These are phyloP conservation scores for Castanea crenata DNA, from an alignment of 306 rosid genomes.

Conservation along the genomic window DNA sequence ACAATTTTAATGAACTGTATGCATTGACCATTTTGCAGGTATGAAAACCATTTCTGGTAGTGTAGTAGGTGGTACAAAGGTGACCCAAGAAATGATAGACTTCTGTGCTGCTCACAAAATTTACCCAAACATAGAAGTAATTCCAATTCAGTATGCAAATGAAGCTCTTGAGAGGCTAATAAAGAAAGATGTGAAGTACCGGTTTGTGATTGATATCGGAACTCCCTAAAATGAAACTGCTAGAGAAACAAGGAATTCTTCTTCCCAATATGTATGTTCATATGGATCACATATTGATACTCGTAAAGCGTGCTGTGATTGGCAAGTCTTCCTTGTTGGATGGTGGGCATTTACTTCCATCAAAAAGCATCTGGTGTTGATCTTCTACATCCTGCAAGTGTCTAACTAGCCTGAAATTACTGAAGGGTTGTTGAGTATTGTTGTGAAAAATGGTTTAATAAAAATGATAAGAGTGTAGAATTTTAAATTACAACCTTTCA, in stretches of 20 bases:
- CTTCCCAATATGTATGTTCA: neutral
- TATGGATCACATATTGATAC: too few relatives aligned
- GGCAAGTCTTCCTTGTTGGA: too few relatives aligned
- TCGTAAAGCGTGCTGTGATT: too few relatives aligned
- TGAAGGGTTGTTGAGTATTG: too few relatives aligned
- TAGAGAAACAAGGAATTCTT: conserved; percentile 2
- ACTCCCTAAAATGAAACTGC: conserved; percentile 45
- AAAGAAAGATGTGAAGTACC: conserved; percentile 66
- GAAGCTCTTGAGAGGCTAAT: conserved; percentile 86
- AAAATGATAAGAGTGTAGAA: too few relatives aligned
- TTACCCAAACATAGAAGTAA: conserved; percentile 66
- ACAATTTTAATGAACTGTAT: neutral
- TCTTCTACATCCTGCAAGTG: too few relatives aligned
- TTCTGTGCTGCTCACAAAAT: conserved; percentile 65
- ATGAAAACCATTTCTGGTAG: conserved; percentile 64
- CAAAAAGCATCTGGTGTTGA: too few relatives aligned
- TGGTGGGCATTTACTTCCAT: too few relatives aligned
- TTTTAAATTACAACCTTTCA: too few relatives aligned
- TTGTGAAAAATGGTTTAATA: too few relatives aligned
- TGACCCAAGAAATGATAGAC: conserved; percentile 68
- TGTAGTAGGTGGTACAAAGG: conserved; percentile 58
- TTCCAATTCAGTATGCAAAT: conserved; percentile 70
- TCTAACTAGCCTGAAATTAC: too few relatives aligned
- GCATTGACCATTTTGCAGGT: conserved; percentile 42
- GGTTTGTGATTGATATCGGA: conserved; percentile 82